Percentiles rank a stretch among this genome's conserved stretches.
These are phyloP conservation scores for Aureobasidium zeae DNA, from an alignment of 2,329 filamentous ascomycete genomes.

Conservation along the genomic window DNA sequence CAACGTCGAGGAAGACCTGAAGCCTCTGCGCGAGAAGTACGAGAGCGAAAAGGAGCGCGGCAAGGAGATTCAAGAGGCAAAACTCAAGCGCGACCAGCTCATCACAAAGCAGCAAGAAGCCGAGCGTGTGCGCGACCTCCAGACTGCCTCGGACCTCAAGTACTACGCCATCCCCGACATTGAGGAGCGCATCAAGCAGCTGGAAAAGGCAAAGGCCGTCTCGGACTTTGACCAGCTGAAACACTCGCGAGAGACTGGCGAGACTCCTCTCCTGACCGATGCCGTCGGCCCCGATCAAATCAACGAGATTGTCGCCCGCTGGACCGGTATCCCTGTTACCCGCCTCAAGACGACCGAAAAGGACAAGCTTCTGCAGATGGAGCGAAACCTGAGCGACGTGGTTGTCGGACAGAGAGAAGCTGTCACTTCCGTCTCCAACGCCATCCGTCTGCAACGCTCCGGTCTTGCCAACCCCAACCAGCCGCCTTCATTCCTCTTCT, in stretches of 20 bases:
- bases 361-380: slow-evolving; percentile 97
- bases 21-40: slow-evolving; percentile 89
- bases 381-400: slow-evolving; percentile 69
- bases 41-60: slow-evolving; percentile 85
- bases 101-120: slow-evolving; percentile 90
- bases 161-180: slow-evolving; percentile 97
- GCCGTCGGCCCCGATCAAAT: slow-evolving; percentile 95
- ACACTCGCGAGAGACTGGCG: slow-evolving; percentile 48
- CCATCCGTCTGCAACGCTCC: slow-evolving; percentile 88
- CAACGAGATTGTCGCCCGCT: slow-evolving; percentile 93
- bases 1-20: slow-evolving; percentile 87
- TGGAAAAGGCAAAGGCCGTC: slow-evolving; percentile 69
- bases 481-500: slow-evolving; percentile 96
- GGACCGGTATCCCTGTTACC: slow-evolving; percentile 97
- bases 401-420: slow-evolving; percentile 94
- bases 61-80: slow-evolving; percentile 86
- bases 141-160: slow-evolving; percentile 83
- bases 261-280: slow-evolving; percentile 68
- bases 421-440: slow-evolving; percentile 85
- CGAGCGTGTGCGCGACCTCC: slow-evolving; percentile 74
- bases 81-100: slow-evolving; percentile 85
- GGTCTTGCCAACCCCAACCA: slow-evolving; percentile 93
- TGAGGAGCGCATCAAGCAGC: slow-evolving; percentile 64
- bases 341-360: slow-evolving; percentile 91
- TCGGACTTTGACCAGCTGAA: slow-evolving; percentile 67